A percentile compares a stretch with the other conserved stretches of the same genome.
Conservation (phyloP, 305 asterid species). For the Solanum hybrid region DNA sequence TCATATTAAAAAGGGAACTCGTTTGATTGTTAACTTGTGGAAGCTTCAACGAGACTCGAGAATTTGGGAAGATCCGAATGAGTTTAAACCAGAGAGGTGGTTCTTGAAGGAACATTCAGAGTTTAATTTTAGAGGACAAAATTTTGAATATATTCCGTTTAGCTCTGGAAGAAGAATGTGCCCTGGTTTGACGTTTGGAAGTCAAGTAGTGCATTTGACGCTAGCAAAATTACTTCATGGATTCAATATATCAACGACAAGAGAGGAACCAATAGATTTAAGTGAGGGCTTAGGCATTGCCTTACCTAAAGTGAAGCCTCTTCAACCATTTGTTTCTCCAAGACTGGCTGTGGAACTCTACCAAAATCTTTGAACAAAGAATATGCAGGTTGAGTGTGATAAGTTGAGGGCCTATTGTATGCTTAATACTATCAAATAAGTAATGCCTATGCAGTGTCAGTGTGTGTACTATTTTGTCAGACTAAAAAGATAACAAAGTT, state of each 20-base stretch:
- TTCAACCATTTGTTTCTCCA: conserved; percentile 27
- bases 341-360: conserved; percentile 24
- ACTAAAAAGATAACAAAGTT: background rate
- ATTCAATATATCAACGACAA: conserved; percentile 21
- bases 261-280: conserved; percentile 28
- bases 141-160: conserved; percentile 35
- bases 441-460: background rate
- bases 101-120: conserved; percentile 17
- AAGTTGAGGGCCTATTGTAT: background rate
- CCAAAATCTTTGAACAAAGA: conserved; percentile 2
- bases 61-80: conserved; percentile 29
- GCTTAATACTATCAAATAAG: background rate
- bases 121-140: conserved; percentile 27
- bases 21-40: conserved; percentile 34
- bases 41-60: conserved; percentile 43
- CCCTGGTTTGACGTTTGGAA: conserved; percentile 33
- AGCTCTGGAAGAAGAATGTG: conserved; percentile 47
- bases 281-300: conserved; percentile 33
- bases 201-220: conserved; percentile 29
- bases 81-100: conserved; percentile 43
- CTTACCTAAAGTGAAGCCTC: conserved; percentile 36
- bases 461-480: background rate
- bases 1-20: conserved; percentile 32
- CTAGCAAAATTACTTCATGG: conserved; percentile 51
- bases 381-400: background rate